Evolutionary conservation across 495 filamentous ascomycete genomes (phyloP), one percentile per base, ranked within the genome.

Genomic region (Neurospora discreta): DNA sequence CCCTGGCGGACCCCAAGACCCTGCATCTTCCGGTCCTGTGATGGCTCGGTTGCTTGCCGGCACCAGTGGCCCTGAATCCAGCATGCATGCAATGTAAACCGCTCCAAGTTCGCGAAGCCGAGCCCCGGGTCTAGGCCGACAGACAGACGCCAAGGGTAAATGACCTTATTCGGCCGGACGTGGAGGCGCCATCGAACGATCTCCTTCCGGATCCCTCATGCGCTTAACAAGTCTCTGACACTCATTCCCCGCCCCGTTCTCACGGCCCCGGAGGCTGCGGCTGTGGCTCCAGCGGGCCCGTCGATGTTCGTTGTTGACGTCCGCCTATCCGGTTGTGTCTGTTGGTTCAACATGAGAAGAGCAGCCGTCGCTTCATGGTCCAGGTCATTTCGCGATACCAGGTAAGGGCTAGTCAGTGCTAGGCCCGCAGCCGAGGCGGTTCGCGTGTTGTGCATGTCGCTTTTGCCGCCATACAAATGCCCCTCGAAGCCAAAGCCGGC

Each of bases 321-420:
- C 20, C 91, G 81, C 20, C 90, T 84, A 75, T 92, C 91, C 70
- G 85, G 86, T 72, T 76, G 77, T 9, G 52, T 65, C 13, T 65
- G 52, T 65, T 65, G 52, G 69, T 92, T 94, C 65, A 97, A 80
- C 89, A 95, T 91, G 60, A 97, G 80, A 74, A 97, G 80, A 2
- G 92, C 92, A 20, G 91, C 89, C 1, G 92, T 93, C 1, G 90
- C 93, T 78, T 95, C 93, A 72, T 93, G 90, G 73, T 95, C 92
- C 1, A 86, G 80, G 44, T 88, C 85, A 40, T 80, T 75, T 43
- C 82, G 81, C 1, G 85, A 82, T 20, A 76, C 76, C 30, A 87
- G 73, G 9, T 81, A 81, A 8, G 89, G 88, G 46, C 84, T 87
- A 5, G 85, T 83, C 60, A 86, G 74, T 6, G 82, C 75, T 9